Conservation (phyloP, 108 stramenopile genomes). For the Fragilaria radians region DNA sequence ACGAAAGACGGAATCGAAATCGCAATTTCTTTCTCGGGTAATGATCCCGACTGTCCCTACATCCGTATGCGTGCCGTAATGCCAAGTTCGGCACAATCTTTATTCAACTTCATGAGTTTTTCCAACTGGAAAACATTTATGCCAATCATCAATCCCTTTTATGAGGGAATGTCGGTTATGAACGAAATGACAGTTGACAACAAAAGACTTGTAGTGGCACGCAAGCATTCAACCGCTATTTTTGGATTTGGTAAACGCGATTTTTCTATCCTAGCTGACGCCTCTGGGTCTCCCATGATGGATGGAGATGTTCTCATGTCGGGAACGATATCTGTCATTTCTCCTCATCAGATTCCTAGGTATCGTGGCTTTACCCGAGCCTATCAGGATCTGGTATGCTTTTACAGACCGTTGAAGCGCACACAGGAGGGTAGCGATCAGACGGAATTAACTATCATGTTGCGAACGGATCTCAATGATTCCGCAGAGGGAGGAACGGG, state of each 20-base stretch:
- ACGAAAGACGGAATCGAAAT: constrained; percentile 1
- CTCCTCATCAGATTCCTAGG: neutral
- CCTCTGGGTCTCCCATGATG: neutral
- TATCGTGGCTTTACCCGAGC: neutral
- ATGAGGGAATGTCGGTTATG: neutral
- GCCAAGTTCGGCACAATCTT: neutral
- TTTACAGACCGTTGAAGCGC: neutral
- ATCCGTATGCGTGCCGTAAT: neutral
- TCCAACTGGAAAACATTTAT: neutral
- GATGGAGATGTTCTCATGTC: neutral
- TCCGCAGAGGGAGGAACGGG: constrained; percentile 13
- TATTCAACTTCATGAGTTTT: neutral
- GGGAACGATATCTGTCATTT: neutral
- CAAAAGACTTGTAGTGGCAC: neutral
- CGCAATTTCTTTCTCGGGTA: neutral
- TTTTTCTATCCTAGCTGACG: neutral
- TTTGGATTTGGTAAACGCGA: neutral
- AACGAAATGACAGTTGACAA: neutral
- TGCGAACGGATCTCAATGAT: constrained; percentile 37
- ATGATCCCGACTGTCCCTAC: neutral
- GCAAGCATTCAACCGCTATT: neutral
- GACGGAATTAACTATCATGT: neutral
- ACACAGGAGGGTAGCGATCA: neutral
- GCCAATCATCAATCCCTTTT: constrained; percentile 1
- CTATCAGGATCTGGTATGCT: neutral